Evolutionary conservation across 192 early-diverging fungal genomes (phyloP), one percentile per base, ranked within the genome.

Genomic region (Coemansia sp.): DNA sequence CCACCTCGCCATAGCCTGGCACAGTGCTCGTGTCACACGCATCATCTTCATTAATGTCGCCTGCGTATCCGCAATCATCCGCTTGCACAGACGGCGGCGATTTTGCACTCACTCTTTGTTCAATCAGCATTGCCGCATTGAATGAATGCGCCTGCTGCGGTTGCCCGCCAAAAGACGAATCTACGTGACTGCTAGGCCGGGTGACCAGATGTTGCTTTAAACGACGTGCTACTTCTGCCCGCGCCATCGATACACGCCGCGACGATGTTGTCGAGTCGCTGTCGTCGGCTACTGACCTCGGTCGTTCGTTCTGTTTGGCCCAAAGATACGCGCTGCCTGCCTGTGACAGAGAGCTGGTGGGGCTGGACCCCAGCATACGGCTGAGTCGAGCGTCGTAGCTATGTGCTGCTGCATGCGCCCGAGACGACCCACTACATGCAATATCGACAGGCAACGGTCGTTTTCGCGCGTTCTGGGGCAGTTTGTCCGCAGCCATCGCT

Each of bases 201-300:
- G 86, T 86, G 56, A 92, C 89, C 38, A 92, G 84, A 63, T 92
- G 89, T 17, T 81, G 84, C 60, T 84, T 86, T 24, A 92, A 77
- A 21, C 87, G 85, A 57, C 88, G 86, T 15, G 88, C 89, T 14
- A 79, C 80, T 37, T 86, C 86, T 41, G 70, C 63, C 10, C 69
- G 66, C 70, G 70, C 75, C 59, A 78, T 60, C 17, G 56, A 21
- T 14, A 17, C n/a, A 23, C 38, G 23, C 2, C 39, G 57, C 39
- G 21, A 24, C 39, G 57, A 58, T 23, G 35, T 41, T 23, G 57
- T 39, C 39, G 57, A 69, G 56, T 69, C 73, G 66, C 56, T 68
- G 56, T 67, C 65, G 62, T 39, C 60, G 17, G 14, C 19, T 9
- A 49, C 21, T 10, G 57, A 23, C 5, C 23, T 10, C 14, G 43